Conservation (phyloP, 176 grass and related monocot genomes). For the Raddia guianensis region DNA sequence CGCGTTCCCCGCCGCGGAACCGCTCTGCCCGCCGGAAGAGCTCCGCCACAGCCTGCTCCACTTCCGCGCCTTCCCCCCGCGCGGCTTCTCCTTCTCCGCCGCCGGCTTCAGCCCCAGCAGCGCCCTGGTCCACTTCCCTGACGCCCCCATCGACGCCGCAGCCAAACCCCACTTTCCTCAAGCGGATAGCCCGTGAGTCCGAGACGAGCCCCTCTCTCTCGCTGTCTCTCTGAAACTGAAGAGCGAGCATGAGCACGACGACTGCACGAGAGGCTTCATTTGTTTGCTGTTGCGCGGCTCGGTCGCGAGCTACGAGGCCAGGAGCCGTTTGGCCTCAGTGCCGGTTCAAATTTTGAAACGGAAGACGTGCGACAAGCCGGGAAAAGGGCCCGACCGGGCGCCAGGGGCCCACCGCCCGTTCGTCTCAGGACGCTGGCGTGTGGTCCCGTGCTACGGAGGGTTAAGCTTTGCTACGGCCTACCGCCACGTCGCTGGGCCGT, state of each 20-base stretch:
- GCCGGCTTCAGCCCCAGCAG: slow-evolving; percentile 60
- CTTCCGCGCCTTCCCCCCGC: slow-evolving; percentile 52
- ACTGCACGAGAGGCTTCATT: slow-evolving; percentile 9
- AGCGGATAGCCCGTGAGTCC: too few species aligned
- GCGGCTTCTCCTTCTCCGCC: slow-evolving; percentile 39
- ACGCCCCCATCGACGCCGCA: slow-evolving; percentile 55
- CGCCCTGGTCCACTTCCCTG: slow-evolving; percentile 82
- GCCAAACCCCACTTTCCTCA: neutral
- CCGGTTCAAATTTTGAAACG: slow-evolving; percentile 50
- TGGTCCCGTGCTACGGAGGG: neutral
- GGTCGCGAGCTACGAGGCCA: slow-evolving; percentile 10
- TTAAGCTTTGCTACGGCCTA: too few species aligned
- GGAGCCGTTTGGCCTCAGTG: slow-evolving; percentile 20
- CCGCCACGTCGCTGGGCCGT: slow-evolving; percentile 5
- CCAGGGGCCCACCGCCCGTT: neutral
- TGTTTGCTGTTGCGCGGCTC: slow-evolving; percentile 40
- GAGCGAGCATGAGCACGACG: neutral
- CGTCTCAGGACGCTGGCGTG: neutral
- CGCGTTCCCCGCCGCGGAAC: slow-evolving; percentile 18
- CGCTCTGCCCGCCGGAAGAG: slow-evolving; percentile 52
- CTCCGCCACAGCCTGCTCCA: slow-evolving; percentile 77
- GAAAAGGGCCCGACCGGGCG: neutral
- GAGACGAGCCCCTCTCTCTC: neutral
- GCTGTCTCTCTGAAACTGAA: neutral
- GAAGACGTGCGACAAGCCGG: neutral